phyloP scores from a whole-genome alignment of 306 rosid genomes.

The Cucurbita maxima region DNA sequence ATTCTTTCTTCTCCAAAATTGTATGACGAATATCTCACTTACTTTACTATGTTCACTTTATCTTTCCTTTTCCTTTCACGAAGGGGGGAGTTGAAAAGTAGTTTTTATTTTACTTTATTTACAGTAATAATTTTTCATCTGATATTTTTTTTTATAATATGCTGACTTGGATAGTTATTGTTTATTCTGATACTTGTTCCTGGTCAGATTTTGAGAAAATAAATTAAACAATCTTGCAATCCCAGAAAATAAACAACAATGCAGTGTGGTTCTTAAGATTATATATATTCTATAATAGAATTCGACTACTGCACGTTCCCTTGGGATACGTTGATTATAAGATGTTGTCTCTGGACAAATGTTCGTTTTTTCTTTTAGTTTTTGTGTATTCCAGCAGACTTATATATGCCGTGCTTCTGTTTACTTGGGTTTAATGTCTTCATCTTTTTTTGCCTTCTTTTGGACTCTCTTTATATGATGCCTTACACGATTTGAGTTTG shows the following conservation, averaged over 20 bases:
- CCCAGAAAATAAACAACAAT: too few species aligned
- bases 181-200: too few species aligned
- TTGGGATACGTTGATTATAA: background rate
- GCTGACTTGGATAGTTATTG: too few species aligned
- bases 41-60: background rate
- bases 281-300: too few species aligned
- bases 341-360: background rate
- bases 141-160: too few species aligned
- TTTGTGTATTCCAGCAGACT: background rate
- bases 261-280: too few species aligned
- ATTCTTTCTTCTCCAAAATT: background rate
- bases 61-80: background rate
- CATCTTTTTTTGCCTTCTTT: background rate
- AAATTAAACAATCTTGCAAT: too few species aligned
- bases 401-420: background rate
- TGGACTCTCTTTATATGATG: background rate
- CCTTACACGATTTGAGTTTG: background rate
- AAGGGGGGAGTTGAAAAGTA: too few species aligned
- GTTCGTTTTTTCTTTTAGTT: background rate
- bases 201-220: too few species aligned
- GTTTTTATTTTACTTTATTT: too few species aligned
- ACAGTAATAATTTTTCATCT: too few species aligned
- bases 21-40: background rate
- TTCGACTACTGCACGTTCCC: background rate
- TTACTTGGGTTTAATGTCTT: background rate